A percentile compares a stretch with the other conserved stretches of the same genome.
Evolutionary conservation across 164 flowering plant genomes (phyloP).

Genomic region (Annona cherimola): DNA sequence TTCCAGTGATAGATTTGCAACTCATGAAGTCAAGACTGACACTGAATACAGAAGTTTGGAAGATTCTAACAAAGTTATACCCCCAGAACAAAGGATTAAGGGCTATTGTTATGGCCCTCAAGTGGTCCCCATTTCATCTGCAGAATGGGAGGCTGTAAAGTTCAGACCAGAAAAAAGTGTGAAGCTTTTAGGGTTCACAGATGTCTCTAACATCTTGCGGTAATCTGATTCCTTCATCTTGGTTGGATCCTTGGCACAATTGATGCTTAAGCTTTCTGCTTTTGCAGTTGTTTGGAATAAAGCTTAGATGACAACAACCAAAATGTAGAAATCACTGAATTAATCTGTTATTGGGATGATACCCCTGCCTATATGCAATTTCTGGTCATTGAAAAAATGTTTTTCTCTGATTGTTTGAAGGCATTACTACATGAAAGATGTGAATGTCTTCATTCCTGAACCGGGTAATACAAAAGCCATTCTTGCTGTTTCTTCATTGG

Average conservation of each 20-base stretch:
- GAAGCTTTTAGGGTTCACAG: constrained; percentile 89
- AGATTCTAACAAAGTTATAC: constrained; percentile 58
- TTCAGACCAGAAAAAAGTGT: constrained; percentile 92
- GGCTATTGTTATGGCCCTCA: constrained; percentile 96
- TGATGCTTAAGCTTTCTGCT: not conserved
- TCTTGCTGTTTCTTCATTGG: constrained; percentile 80
- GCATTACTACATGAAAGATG: constrained; percentile 92
- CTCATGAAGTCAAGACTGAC: constrained; percentile 90
- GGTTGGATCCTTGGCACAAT: not conserved
- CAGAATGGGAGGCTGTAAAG: constrained; percentile 78
- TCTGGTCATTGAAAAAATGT: not conserved
- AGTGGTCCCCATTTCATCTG: constrained; percentile 88
- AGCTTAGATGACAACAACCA: too few relatives aligned
- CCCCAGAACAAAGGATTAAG: constrained; percentile 95
- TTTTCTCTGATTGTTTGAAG: constrained; percentile 23
- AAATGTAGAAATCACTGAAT: too few relatives aligned
- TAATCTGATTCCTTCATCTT: constrained; percentile 18
- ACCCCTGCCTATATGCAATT: not conserved
- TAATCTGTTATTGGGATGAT: not conserved
- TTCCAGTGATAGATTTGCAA: constrained; percentile 67
- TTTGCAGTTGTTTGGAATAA: too few relatives aligned
- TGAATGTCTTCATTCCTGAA: constrained; percentile 70
- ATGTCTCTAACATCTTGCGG: constrained; percentile 82
- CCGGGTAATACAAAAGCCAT: constrained; percentile 72
- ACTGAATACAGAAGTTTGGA: constrained; percentile 69